Conservation (phyloP, 805 yeast species). For the Teunomyces stri region DNA sequence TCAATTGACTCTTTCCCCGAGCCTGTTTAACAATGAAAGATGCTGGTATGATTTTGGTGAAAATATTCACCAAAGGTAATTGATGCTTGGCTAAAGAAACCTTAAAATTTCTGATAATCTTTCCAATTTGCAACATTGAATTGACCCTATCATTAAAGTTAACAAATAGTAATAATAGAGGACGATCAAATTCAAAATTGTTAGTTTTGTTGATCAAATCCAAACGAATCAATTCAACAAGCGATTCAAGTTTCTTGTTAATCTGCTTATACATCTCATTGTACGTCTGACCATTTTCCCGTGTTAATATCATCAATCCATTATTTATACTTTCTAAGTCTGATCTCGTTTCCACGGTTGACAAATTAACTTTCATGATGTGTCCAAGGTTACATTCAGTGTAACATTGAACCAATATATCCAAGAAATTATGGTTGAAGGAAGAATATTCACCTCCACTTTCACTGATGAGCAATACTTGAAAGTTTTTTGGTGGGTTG, state of each 20-base stretch:
- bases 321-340: slow-evolving; percentile 29
- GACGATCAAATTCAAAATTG: slow-evolving; percentile 43
- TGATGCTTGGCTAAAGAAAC: slow-evolving; percentile 34
- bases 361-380: slow-evolving; percentile 30
- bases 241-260: slow-evolving; percentile 25
- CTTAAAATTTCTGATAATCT: slow-evolving; percentile 48
- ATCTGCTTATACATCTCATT: slow-evolving; percentile 29
- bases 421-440: slow-evolving; percentile 37
- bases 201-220: slow-evolving; percentile 42
- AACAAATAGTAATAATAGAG: slow-evolving; percentile 51
- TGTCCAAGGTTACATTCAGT: slow-evolving; percentile 49
- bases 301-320: slow-evolving; percentile 26
- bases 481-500: slow-evolving; percentile 48
- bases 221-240: slow-evolving; percentile 37
- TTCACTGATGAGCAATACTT: slow-evolving; percentile 47
- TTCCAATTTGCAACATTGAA: slow-evolving; percentile 47
- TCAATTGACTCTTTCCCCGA: slow-evolving; percentile 14
- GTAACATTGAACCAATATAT: slow-evolving; percentile 43
- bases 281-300: slow-evolving; percentile 18
- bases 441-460: slow-evolving; percentile 17
- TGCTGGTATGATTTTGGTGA: slow-evolving; percentile 36
- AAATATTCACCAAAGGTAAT: slow-evolving; percentile 37
- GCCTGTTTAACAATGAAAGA: slow-evolving; percentile 21
- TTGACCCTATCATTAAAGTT: slow-evolving; percentile 41
- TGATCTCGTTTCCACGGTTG: slow-evolving; percentile 25